Conservation (phyloP, 305 asterid genomes). For the Solanum hybrid region DNA sequence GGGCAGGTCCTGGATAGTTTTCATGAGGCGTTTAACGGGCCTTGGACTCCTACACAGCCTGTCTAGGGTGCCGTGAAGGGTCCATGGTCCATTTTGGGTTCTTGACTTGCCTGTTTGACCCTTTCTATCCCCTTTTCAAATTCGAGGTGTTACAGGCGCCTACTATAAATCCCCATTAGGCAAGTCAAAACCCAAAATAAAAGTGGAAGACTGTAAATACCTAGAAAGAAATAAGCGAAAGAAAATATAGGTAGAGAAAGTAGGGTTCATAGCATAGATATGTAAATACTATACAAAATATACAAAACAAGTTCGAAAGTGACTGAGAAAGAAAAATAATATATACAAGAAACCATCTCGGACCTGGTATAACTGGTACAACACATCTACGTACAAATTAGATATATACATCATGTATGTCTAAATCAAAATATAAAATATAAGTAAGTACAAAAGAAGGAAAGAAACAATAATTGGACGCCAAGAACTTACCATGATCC, state of each 20-base stretch:
- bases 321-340: not conserved
- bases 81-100: no score
- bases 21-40: no score
- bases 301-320: not conserved
- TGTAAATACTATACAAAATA: not conserved
- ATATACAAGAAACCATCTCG: not conserved
- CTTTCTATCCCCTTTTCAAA: no score
- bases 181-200: not conserved
- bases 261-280: not conserved
- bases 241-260: not conserved
- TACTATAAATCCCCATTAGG: not conserved
- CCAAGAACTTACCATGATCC: not conserved
- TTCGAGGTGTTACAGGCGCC: not conserved
- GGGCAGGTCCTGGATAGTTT: no score
- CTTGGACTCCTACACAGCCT: no score
- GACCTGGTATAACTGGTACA: not conserved
- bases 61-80: no score
- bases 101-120: no score
- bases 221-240: not conserved
- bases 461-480: not conserved
- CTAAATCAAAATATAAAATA: not conserved
- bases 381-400: not conserved
- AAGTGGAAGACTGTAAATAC: no score
- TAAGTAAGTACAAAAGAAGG: not conserved
- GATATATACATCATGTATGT: not conserved